phyloP scores from a whole-genome alignment of 2,329 filamentous ascomycete genomes.

The Stemphylium lycopersici region DNA sequence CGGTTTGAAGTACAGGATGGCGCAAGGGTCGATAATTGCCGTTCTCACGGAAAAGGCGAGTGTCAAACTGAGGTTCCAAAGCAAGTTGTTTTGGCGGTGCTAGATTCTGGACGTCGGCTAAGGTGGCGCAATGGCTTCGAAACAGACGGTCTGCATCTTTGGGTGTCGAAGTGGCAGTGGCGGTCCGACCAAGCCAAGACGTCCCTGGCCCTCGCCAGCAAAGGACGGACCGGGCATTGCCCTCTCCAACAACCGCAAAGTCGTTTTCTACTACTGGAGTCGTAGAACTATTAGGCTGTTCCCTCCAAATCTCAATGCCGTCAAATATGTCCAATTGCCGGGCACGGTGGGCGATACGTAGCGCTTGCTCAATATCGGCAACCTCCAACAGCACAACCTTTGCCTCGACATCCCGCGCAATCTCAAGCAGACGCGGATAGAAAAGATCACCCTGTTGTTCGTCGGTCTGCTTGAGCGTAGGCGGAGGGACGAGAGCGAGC shows the following conservation, averaged over 20 bases:
- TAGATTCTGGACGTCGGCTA: neutral
- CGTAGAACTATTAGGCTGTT: conserved; percentile 52
- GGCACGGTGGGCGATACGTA: conserved; percentile 63
- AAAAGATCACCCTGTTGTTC: conserved; percentile 61
- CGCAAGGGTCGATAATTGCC: neutral
- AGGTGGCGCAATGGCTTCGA: neutral
- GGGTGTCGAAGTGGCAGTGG: neutral
- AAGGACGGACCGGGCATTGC: conserved; percentile 53
- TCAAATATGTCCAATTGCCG: conserved; percentile 36
- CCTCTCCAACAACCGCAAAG: conserved; percentile 45
- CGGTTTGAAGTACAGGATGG: neutral
- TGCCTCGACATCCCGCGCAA: conserved; percentile 59
- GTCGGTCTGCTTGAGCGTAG: conserved; percentile 19
- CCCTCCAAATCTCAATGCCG: conserved; percentile 72
- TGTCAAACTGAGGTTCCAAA: conserved; percentile 4
- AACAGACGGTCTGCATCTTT: conserved; percentile 6
- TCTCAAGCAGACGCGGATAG: conserved; percentile 68
- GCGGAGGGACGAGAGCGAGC: conserved; percentile 70
- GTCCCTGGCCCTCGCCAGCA: conserved; percentile 47
- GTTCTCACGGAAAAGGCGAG: neutral
- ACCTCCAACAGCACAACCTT: conserved; percentile 72
- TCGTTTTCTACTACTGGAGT: conserved; percentile 4
- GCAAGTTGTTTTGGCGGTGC: neutral
- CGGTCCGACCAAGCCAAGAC: conserved; percentile 31
- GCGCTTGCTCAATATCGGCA: conserved; percentile 71